Conservation (phyloP, 2,329 filamentous ascomycete genomes). For the Trichoderma sp. region DNA sequence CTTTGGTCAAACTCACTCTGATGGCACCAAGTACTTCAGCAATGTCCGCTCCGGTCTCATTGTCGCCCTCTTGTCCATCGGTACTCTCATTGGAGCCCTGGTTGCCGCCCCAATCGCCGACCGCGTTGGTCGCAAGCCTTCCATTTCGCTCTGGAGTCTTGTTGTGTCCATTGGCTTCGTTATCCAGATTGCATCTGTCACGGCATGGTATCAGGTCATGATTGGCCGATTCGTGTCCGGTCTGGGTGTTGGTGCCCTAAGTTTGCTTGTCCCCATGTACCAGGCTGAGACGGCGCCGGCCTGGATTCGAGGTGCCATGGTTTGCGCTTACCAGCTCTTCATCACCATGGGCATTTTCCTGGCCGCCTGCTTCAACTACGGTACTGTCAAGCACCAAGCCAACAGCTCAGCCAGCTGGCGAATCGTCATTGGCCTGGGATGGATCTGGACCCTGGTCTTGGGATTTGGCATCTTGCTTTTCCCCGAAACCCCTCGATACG, state of each 20-base stretch:
- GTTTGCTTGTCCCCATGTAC: conserved; percentile 70
- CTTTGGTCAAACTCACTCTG: conserved; percentile 49
- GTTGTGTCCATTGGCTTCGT: conserved; percentile 67
- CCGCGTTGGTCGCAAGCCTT: conserved; percentile 62
- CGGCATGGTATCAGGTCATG: conserved; percentile 66
- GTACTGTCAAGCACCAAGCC: conserved; percentile 53
- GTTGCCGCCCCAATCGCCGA: conserved; percentile 66
- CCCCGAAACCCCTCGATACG: conserved; percentile 56
- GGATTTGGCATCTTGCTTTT: conserved; percentile 54
- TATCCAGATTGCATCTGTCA: conserved; percentile 62
- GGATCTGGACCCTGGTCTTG: conserved; percentile 53
- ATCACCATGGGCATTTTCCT: conserved; percentile 70
- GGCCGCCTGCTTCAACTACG: conserved; percentile 63
- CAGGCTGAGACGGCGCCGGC: conserved; percentile 70
- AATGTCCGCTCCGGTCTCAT: conserved; percentile 61
- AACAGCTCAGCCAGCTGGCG: conserved; percentile 59
- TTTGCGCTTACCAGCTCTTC: conserved; percentile 70
- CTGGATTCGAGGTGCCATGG: conserved; percentile 66
- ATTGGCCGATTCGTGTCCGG: conserved; percentile 67
- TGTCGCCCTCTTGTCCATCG: conserved; percentile 60
- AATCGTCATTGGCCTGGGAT: conserved; percentile 59
- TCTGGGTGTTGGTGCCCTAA: conserved; percentile 67
- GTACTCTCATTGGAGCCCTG: conserved; percentile 63
- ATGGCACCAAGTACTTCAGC: conserved; percentile 51
- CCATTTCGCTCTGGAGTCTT: conserved; percentile 63